phyloP scores from a whole-genome alignment of 352 stramenopile genomes.

The Pythium phragmitis region DNA sequence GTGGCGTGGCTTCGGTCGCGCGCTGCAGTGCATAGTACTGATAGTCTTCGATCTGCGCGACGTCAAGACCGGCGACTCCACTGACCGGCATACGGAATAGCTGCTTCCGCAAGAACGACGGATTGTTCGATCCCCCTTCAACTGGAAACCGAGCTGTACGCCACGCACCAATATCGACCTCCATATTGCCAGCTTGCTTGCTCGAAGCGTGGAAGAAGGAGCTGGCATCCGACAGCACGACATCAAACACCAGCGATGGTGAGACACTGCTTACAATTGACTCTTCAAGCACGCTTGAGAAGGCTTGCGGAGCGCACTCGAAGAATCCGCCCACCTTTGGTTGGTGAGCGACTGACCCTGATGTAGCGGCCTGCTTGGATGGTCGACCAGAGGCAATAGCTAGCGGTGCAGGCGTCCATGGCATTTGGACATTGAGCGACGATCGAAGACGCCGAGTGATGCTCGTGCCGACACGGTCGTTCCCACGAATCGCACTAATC shows the following conservation, averaged over 20 bases:
- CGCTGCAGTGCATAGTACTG: slow-evolving; percentile 51
- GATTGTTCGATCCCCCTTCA: background rate
- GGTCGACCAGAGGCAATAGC: background rate
- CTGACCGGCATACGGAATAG: slow-evolving; percentile 57
- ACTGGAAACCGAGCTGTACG: slow-evolving; percentile 22
- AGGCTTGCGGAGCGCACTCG: slow-evolving; percentile 39
- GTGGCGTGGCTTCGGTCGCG: background rate
- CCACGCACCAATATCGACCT: slow-evolving; percentile 66
- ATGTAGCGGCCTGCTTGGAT: background rate
- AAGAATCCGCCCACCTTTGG: slow-evolving; percentile 43
- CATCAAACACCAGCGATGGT: slow-evolving; percentile 53
- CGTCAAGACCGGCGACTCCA: slow-evolving; percentile 43
- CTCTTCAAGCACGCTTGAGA: slow-evolving; percentile 49
- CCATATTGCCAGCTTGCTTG: slow-evolving; percentile 47
- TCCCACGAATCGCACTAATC: slow-evolving; percentile 35
- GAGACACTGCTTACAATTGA: slow-evolving; percentile 40
- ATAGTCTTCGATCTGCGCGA: slow-evolving; percentile 51
- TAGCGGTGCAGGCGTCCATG: slow-evolving; percentile 33
- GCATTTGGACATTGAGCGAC: slow-evolving; percentile 41
- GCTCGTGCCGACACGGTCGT: slow-evolving; percentile 28
- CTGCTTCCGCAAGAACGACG: slow-evolving; percentile 52
- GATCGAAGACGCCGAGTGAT: slow-evolving; percentile 19
- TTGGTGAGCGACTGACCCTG: slow-evolving; percentile 16
- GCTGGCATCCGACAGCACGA: slow-evolving; percentile 53
- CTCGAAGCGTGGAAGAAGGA: slow-evolving; percentile 43